phyloP scores from a whole-genome alignment of 2,329 filamentous ascomycete genomes.

The Fusarium buxicola region DNA sequence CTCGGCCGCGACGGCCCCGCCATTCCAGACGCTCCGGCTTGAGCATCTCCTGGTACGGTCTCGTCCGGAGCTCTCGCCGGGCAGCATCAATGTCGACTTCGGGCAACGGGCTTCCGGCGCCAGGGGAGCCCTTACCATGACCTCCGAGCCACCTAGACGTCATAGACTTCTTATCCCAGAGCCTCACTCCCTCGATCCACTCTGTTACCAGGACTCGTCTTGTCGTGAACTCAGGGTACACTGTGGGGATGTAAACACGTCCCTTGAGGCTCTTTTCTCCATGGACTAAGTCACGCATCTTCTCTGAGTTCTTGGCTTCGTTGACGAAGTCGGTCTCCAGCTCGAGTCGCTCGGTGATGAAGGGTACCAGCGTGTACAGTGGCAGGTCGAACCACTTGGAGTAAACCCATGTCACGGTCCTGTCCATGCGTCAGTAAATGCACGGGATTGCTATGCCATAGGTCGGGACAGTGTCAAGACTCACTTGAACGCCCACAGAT shows the following conservation, averaged over 20 bases:
- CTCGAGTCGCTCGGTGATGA: slow-evolving; percentile 90
- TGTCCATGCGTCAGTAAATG: slow-evolving; percentile 48
- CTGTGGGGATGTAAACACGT: slow-evolving; percentile 87
- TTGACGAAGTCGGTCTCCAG: slow-evolving; percentile 95
- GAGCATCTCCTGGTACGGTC: slow-evolving; percentile 68
- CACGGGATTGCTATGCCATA: neutral
- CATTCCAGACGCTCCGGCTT: slow-evolving; percentile 86
- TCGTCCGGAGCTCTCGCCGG: slow-evolving; percentile 60
- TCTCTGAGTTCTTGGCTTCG: slow-evolving; percentile 88
- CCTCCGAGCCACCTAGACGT: slow-evolving; percentile 83
- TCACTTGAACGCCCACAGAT: slow-evolving; percentile 93
- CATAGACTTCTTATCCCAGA: slow-evolving; percentile 92
- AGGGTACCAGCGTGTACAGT: slow-evolving; percentile 89
- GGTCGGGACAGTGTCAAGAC: slow-evolving; percentile 40
- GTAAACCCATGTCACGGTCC: slow-evolving; percentile 84
- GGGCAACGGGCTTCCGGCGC: slow-evolving; percentile 74
- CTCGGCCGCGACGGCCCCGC: slow-evolving; percentile 77
- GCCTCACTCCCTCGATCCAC: slow-evolving; percentile 94
- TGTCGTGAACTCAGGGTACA: slow-evolving; percentile 85
- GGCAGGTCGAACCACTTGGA: slow-evolving; percentile 93
- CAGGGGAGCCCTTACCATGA: slow-evolving; percentile 79
- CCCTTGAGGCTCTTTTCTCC: slow-evolving; percentile 80
- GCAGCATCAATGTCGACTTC: slow-evolving; percentile 60
- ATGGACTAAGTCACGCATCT: slow-evolving; percentile 82
- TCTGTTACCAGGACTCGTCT: slow-evolving; percentile 91